These are phyloP conservation scores for Venturia effusa DNA, from an alignment of 2,329 filamentous ascomycete species.

Conservation along the genomic window DNA sequence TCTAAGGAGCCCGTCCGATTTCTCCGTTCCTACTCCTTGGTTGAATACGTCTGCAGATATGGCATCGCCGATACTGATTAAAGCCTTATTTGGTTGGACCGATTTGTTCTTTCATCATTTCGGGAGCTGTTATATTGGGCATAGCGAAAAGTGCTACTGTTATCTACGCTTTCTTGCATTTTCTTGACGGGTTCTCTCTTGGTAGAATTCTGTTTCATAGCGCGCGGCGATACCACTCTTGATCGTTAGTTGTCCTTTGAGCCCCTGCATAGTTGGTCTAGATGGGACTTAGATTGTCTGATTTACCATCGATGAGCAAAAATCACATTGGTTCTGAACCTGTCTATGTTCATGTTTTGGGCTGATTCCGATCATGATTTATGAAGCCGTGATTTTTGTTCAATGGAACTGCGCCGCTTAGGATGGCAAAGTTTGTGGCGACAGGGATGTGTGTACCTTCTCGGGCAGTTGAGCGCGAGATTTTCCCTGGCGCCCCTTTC, in stretches of 20 bases:
- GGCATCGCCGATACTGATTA: neutral
- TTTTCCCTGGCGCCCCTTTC: no score
- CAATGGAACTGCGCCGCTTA: no score
- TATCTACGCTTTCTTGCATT: neutral
- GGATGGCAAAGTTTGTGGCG: no score
- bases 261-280: neutral
- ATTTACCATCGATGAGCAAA: neutral
- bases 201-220: neutral
- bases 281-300: neutral
- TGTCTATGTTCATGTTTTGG: no score
- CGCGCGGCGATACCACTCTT: neutral
- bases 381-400: no score
- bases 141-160: neutral
- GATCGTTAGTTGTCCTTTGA: neutral
- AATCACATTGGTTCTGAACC: neutral
- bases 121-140: neutral
- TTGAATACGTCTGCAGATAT: neutral
- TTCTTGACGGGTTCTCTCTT: neutral
- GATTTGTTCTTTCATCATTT: neutral
- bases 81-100: neutral
- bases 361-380: no score
- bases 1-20: neutral
- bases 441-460: no score
- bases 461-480: no score
- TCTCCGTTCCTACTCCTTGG: neutral